Evolutionary conservation across 352 stramenopile genomes (phyloP), one percentile per base, ranked within the genome.

Genomic region (Globisporangium polare): DNA sequence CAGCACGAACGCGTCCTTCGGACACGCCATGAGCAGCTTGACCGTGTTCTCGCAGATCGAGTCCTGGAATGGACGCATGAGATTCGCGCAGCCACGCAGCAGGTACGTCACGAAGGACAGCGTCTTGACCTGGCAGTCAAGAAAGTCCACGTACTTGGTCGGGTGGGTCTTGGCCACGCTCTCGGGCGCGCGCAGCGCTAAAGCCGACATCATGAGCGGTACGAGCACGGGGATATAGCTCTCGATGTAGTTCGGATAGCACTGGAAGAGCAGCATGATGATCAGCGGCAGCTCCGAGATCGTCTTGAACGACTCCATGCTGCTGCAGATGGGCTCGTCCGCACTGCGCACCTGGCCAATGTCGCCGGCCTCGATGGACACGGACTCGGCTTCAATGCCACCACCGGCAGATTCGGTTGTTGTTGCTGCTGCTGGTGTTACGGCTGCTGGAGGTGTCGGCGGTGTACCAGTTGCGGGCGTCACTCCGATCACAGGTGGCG

Each of bases 191-290:
- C 84, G 76, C 42, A 98, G 73, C 60, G 89, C 83, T 45, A 99
- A 71, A 20, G 95, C 84, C 17, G 96, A 86, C 82, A 99, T 99
- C 96, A 99, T 99, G n/a, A 97, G 77, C 12, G 96, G 93, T 58
- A 99, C 94, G 24, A 99, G 77, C 29, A 92, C 85, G 2, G 92
- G 82, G 46, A 99, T 97, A 71, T 98, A 97, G 46, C 75, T 92
- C 76, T 98, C 95, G 27, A 99, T 94, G 69, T 96, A 98, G 55
- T 91, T 97, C 18, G 94, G 95, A 75, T 99, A 98, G 55, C 98
- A 94, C 77, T 99, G 96, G 63, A 99, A 99, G 41, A 99, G 87
- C 50, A 99, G 74, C 93, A 99, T 99, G 60, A 99, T 97, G 72
- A 98, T 98, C 45, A 99, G 73, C n/a, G 97, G 97, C 59, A 97